phyloP scores from a whole-genome alignment of 805 yeast species.

The Metschnikowia matae region DNA sequence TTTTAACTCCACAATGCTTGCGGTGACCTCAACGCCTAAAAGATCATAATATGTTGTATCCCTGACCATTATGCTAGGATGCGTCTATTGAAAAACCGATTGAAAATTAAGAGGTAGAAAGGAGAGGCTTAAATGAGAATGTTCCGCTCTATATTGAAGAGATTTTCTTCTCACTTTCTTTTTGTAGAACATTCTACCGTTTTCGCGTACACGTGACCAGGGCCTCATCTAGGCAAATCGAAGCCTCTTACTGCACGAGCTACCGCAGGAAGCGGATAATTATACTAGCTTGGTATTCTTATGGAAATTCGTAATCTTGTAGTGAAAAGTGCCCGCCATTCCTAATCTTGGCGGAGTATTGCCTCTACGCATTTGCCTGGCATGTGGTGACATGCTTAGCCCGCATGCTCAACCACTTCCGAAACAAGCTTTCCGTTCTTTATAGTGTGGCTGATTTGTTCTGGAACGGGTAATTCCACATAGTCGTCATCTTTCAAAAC shows the following conservation, averaged over 20 bases:
- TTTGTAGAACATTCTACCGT: constrained; percentile 19
- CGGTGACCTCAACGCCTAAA: constrained; percentile 67
- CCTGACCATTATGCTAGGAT: constrained; percentile 53
- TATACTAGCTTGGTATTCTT: neutral
- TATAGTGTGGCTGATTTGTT: constrained; percentile 78
- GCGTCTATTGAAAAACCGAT: neutral
- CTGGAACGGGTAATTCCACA: constrained; percentile 82
- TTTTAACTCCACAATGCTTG: constrained; percentile 67
- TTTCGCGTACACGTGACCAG: constrained; percentile 20
- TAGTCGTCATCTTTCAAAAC: constrained; percentile 75
- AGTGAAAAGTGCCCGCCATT: neutral
- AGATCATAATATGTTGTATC: constrained; percentile 75
- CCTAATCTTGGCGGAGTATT: neutral
- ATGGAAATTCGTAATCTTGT: neutral
- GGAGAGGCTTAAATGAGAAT: neutral
- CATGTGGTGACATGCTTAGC: constrained; percentile 29
- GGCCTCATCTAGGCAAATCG: neutral
- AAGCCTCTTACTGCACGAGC: neutral
- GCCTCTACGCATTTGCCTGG: neutral
- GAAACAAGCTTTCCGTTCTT: constrained; percentile 59
- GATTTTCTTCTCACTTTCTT: constrained; percentile 15
- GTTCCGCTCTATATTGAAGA: constrained; percentile 9
- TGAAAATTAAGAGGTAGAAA: neutral
- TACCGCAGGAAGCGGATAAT: neutral
- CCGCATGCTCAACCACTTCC: constrained; percentile 78